A percentile compares a stretch with the other conserved stretches of the same genome.
Evolutionary conservation across 1,284 basidiomycete genomes (phyloP).

Genomic region (Boletus mariae): DNA sequence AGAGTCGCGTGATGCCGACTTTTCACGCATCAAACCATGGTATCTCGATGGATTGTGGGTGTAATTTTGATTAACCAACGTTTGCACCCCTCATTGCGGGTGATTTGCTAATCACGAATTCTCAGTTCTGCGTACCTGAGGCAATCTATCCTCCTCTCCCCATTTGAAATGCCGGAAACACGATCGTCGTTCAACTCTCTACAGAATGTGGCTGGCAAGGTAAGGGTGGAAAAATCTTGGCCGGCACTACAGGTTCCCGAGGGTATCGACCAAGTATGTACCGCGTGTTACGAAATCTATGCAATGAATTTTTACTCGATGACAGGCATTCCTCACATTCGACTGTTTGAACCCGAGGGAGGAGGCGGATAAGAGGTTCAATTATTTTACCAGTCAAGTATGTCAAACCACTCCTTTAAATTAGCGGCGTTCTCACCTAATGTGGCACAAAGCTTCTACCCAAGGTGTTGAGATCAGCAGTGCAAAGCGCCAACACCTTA

Average conservation of each 20-base stretch:
- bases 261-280: conserved; percentile 72
- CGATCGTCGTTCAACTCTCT: conserved; percentile 76
- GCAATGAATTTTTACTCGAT: conserved; percentile 8
- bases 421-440: conserved; percentile 1
- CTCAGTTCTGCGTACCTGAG: conserved; percentile 75
- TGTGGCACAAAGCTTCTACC: conserved; percentile 63
- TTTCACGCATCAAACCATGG: conserved; percentile 96
- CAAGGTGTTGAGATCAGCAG: conserved; percentile 81
- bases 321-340: conserved; percentile 70
- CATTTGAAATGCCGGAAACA: conserved; percentile 88
- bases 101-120: not conserved
- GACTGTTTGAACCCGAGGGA: conserved; percentile 70
- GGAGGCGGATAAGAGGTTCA: conserved; percentile 85
- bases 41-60: conserved; percentile 89
- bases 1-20: conserved; percentile 91
- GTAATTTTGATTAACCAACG: not conserved
- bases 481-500: conserved; percentile 83
- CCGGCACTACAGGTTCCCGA: conserved; percentile 70
- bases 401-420: conserved; percentile 8
- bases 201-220: conserved; percentile 83
- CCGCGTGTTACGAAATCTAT: not conserved
- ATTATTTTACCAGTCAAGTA: conserved; percentile 84
- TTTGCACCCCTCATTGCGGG: not conserved
- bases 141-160: conserved; percentile 86
- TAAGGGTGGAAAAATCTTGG: conserved; percentile 68